Percentiles rank a stretch among this genome's conserved stretches.
These are phyloP conservation scores for Ophiostoma tasmaniense DNA, from an alignment of 2,329 filamentous ascomycete species.

Conservation along the genomic window DNA sequence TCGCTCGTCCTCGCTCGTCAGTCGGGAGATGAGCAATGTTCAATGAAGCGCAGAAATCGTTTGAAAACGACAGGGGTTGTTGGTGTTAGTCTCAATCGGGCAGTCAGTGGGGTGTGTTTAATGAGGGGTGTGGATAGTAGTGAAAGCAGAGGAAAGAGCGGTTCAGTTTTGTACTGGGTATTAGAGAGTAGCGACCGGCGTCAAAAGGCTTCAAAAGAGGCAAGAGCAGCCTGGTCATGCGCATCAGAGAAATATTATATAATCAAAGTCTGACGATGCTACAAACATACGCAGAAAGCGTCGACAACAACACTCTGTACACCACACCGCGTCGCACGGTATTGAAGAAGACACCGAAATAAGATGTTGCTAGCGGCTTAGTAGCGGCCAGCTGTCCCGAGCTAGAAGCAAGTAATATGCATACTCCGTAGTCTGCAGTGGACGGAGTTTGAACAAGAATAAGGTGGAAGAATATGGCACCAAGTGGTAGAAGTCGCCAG, in stretches of 20 bases:
- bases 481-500: neutral
- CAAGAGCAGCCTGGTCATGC: neutral
- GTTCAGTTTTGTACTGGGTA: neutral
- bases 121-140: neutral
- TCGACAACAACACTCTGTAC: neutral
- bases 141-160: neutral
- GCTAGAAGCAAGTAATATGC: neutral
- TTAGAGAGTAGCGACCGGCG: too few species aligned
- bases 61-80: neutral
- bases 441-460: neutral
- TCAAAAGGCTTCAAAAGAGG: neutral
- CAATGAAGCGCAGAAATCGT: neutral
- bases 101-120: neutral
- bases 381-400: neutral
- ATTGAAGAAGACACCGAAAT: neutral
- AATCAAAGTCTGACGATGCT: neutral
- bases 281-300: neutral
- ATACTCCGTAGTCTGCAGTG: neutral
- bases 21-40: conserved; percentile 5
- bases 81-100: conserved; percentile 1
- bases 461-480: neutral
- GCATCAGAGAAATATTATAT: neutral
- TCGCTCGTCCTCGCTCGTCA: conserved; percentile 1
- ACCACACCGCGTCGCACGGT: neutral
- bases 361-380: neutral